Evolutionary conservation across 768 basidiomycete genomes (phyloP), one percentile per base, ranked within the genome.

Genomic region (Pisolithus albus): DNA sequence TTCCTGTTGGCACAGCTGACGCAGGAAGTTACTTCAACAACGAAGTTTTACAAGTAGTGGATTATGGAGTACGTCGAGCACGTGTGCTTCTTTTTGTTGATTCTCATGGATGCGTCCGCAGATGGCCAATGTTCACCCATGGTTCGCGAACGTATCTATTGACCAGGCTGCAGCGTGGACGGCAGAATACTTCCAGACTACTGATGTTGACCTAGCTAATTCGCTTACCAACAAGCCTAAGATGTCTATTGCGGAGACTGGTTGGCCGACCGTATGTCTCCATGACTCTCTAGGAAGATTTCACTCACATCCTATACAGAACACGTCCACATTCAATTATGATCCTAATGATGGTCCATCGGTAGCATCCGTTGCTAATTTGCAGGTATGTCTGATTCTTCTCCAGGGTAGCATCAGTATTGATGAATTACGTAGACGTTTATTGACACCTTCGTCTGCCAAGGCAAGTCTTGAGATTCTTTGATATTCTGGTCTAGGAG

Each of bases 221-320:
- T 48, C 56, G 0, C 72, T 87, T 19, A n/a, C 80, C 5, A 95
- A 93, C 65, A 75, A 79, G 4, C 92, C 93, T 0, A 63, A 74
- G 42, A 84, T 91, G 78, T 94, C 81, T 69, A 96, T 98, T 53
- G 96, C 95, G 1, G 96, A 99, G 74, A 96, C 93, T 13, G 88
- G 88, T 48, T 88, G 85, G 85, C 85, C 90, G 30, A 79, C 88
- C 46, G 86, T 87, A 67, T 47, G 77, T 61, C 13, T 42, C 13
- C 21, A 18, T 46, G 21, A 34, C 15, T 28, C 36, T 39, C 41
- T 7, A 7, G 38, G 47, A 10, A 30, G 32, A n/a, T 23, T 26
- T 45, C 26, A 50, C 48, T 32, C 46, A 21, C 21, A 26, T 32
- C 16, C 18, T 50, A 16, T 53, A 21, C 23, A 85, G 84, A 63